These are phyloP conservation scores for Salix koriyanagi DNA, from an alignment of 345 rosid genomes.

Conservation along the genomic window DNA sequence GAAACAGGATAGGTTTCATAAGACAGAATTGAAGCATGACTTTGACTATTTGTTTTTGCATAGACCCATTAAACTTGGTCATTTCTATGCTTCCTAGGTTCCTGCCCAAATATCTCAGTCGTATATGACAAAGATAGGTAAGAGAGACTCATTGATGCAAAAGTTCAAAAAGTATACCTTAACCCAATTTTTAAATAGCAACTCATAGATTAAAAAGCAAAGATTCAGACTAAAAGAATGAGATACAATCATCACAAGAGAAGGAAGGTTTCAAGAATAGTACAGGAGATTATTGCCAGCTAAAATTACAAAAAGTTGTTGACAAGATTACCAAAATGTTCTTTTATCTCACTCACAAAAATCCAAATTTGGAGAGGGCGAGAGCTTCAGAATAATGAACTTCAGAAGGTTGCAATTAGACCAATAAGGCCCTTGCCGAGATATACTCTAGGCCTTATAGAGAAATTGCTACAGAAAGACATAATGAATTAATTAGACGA, in stretches of 20 bases:
- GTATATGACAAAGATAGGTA: not conserved
- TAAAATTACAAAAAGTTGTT: not conserved
- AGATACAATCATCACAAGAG: not conserved
- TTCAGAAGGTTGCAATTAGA: not conserved
- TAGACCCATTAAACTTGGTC: not conserved
- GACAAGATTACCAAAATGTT: not conserved
- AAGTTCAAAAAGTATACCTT: not conserved
- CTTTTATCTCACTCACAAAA: not conserved
- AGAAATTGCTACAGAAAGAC: not conserved
- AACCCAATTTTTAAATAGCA: not conserved
- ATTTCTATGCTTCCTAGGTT: not conserved
- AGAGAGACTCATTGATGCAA: not conserved
- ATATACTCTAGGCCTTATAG: not conserved
- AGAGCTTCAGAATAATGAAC: not conserved
- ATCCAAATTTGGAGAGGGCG: not conserved
- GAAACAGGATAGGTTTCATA: not conserved
- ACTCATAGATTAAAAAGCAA: not conserved
- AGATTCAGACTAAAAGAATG: not conserved
- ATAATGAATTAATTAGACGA: not conserved
- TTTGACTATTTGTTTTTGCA: not conserved
- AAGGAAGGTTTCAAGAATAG: not conserved
- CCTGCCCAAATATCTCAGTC: not conserved
- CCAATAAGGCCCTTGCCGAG: not conserved
- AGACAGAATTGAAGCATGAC: not conserved
- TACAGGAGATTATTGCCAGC: not conserved